phyloP scores from a whole-genome alignment of 1,284 basidiomycete genomes.

The Marasmius oreades region DNA sequence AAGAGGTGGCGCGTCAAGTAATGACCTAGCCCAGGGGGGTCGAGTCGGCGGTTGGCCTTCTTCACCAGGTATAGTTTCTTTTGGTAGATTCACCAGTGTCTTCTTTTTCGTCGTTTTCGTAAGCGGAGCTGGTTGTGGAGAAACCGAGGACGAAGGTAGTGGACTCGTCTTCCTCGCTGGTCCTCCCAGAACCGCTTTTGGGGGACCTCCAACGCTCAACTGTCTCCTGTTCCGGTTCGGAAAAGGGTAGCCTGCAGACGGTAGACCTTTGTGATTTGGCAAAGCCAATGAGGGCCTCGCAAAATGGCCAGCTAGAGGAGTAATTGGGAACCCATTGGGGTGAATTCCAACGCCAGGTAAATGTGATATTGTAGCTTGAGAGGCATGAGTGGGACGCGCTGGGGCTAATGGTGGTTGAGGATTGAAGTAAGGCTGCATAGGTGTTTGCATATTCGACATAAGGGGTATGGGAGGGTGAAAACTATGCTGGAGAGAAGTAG shows the following conservation, averaged over 20 bases:
- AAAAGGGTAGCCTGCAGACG: slow-evolving; percentile 43
- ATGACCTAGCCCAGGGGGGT: slow-evolving; percentile 59
- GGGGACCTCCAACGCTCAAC: slow-evolving; percentile 75
- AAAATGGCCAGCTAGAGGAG: slow-evolving; percentile 58
- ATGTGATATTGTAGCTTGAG: slow-evolving; percentile 55
- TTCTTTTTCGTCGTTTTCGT: slow-evolving; percentile 69
- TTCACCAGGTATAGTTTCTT: slow-evolving; percentile 52
- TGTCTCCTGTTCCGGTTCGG: slow-evolving; percentile 54
- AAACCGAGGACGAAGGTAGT: slow-evolving; percentile 38
- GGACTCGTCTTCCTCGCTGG: slow-evolving; percentile 72
- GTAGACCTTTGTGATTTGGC: slow-evolving; percentile 28
- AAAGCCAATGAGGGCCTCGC: slow-evolving; percentile 48
- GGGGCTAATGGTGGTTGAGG: slow-evolving; percentile 47
- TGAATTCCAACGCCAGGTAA: slow-evolving; percentile 56
- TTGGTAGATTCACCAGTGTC: slow-evolving; percentile 65
- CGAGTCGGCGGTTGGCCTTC: slow-evolving; percentile 42
- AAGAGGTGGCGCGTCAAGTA: slow-evolving; percentile 42
- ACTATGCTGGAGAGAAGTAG: slow-evolving; percentile 53
- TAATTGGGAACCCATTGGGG: slow-evolving; percentile 53
- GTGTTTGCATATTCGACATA: slow-evolving; percentile 48
- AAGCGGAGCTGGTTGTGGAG: slow-evolving; percentile 20
- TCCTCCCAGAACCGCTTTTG: slow-evolving; percentile 76
- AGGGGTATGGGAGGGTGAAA: slow-evolving; percentile 53
- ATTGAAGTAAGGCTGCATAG: slow-evolving; percentile 64
- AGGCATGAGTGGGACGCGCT: slow-evolving; percentile 46